phyloP scores from a whole-genome alignment of 2,329 filamentous ascomycete species.

The Amesomyces nigricolor region DNA sequence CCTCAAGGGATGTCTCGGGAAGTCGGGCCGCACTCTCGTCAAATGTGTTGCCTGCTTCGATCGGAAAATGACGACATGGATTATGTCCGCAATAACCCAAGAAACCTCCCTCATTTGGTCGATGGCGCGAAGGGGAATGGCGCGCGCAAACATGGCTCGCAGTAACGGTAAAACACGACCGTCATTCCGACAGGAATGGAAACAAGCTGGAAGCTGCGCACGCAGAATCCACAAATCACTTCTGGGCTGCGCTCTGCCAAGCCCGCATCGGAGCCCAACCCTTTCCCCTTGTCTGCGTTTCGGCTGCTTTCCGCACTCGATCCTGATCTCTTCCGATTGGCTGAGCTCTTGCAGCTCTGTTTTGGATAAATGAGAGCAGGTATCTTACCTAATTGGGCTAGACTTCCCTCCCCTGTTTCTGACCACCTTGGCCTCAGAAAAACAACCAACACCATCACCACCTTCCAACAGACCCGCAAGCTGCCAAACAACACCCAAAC shows the following conservation, averaged over 20 bases:
- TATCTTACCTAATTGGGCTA: too few species aligned
- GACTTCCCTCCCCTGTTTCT: too few species aligned
- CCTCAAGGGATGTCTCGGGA: background rate
- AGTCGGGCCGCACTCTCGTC: background rate
- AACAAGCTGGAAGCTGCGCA: background rate
- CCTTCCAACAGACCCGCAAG: too few species aligned
- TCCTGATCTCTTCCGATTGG: conserved; percentile 4
- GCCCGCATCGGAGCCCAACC: background rate
- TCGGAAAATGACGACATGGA: background rate
- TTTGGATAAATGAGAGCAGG: conserved; percentile 2
- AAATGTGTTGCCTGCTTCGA: background rate
- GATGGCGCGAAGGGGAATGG: background rate
- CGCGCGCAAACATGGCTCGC: background rate
- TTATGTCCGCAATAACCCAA: too few species aligned
- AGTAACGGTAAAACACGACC: conserved; percentile 8
- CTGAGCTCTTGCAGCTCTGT: background rate
- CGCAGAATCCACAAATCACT: background rate
- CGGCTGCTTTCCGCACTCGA: background rate
- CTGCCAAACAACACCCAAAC: too few species aligned
- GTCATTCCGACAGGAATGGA: conserved; percentile 3
- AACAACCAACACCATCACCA: too few species aligned
- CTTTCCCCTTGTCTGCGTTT: background rate
- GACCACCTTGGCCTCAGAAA: too few species aligned
- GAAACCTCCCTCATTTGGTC: background rate
- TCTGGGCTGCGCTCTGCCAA: background rate